phyloP scores from a whole-genome alignment of 805 yeast genomes.

The Jamesozyma jinghongensis region DNA sequence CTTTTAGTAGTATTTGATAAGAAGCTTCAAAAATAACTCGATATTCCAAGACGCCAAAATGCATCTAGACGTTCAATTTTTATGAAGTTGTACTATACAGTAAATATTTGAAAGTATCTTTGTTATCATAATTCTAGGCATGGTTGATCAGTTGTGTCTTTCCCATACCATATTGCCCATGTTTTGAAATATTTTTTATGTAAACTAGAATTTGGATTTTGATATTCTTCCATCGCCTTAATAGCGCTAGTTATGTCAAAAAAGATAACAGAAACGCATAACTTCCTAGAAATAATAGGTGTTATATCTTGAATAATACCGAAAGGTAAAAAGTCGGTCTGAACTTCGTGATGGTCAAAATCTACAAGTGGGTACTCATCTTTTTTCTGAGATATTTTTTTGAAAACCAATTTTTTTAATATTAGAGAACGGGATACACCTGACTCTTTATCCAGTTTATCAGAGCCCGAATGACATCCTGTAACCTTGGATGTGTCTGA shows the following conservation, averaged over 20 bases:
- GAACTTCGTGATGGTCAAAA: constrained; percentile 38
- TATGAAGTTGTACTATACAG: background rate
- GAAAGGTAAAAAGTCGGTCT: constrained; percentile 42
- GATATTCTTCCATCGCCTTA: constrained; percentile 42
- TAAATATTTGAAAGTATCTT: too few relatives aligned
- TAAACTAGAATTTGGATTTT: constrained; percentile 29
- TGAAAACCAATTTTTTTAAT: constrained; percentile 30
- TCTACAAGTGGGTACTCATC: constrained; percentile 32
- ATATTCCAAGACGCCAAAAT: background rate
- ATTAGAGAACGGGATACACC: constrained; percentile 41
- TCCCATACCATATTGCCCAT: constrained; percentile 62
- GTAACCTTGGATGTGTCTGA: background rate
- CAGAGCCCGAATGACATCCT: too few relatives aligned
- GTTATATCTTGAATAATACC: constrained; percentile 55
- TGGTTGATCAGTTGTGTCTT: constrained; percentile 55
- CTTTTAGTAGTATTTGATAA: constrained; percentile 71
- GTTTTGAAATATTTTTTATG: constrained; percentile 37
- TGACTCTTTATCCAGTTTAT: background rate
- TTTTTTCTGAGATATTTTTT: constrained; percentile 1
- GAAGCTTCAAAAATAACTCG: background rate
- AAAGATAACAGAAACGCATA: constrained; percentile 54
- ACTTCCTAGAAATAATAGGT: constrained; percentile 58
- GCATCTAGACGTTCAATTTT: background rate
- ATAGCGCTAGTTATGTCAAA: constrained; percentile 53
- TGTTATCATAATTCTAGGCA: constrained; percentile 24